phyloP scores from a whole-genome alignment of 225 moss, liverwort and hornwort genomes.

The Pleurozium schreberi region DNA sequence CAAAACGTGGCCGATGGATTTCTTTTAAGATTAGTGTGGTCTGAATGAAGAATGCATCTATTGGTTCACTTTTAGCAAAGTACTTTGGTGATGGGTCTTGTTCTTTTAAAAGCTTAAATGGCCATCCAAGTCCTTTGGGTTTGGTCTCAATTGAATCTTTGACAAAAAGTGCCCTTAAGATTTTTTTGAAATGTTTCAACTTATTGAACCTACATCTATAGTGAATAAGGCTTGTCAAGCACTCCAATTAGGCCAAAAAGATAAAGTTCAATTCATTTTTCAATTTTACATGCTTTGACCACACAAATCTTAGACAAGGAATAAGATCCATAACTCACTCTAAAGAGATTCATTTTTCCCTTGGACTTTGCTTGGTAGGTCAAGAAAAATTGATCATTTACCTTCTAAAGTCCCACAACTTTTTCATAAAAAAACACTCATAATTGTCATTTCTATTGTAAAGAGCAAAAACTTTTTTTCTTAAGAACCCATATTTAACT shows the following conservation, averaged over 20 bases:
- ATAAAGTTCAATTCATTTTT: background rate
- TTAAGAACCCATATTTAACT: background rate
- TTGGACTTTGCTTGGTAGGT: background rate
- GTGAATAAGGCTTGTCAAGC: background rate
- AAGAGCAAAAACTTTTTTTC: background rate
- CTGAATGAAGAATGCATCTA: background rate
- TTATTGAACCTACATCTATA: background rate
- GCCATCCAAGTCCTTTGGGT: background rate
- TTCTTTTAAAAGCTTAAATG: background rate
- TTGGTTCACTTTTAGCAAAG: background rate
- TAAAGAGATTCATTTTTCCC: background rate
- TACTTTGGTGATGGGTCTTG: background rate
- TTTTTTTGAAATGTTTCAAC: background rate
- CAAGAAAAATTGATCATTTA: background rate
- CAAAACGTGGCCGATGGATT: background rate
- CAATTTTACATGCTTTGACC: background rate
- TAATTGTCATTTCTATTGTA: background rate
- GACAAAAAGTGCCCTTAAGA: background rate
- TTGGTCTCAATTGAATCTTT: background rate
- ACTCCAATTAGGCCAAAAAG: rapidly evolving
- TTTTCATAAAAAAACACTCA: background rate
- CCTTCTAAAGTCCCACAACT: too few species aligned
- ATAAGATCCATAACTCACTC: background rate
- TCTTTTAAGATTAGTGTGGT: background rate
- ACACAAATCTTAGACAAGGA: background rate